Evolutionary conservation across 306 rosid genomes (phyloP).

Genomic region (apple (Malus domestica)): ASM211411v1 NC_041804.1:10540501-10541000

Average conservation of each 20-base stretch:
- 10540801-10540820: constrained; percentile 72
- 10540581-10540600: constrained; percentile 18
- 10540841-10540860: constrained; percentile 90
- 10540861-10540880: constrained; percentile 57
- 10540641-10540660: constrained; percentile 33
- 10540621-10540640: constrained; percentile 75
- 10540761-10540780: constrained; percentile 20
- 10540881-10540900: constrained; percentile 85
- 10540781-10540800: constrained; percentile 60
- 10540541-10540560: constrained; percentile 21
- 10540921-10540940: neutral
- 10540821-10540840: constrained; percentile 65
- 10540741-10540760: constrained; percentile 62
- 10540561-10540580: constrained; percentile 31
- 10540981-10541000: neutral
- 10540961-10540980: neutral
- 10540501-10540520: constrained; percentile 81
- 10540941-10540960: neutral
- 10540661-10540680: constrained; percentile 33
- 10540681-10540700: constrained; percentile 19
- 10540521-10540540: constrained; percentile 58
- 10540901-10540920: constrained; percentile 71
- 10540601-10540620: constrained; percentile 71
- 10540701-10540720: constrained; percentile 39
- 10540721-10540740: constrained; percentile 82